These are phyloP conservation scores for Clausena lansium DNA, from an alignment of 345 rosid species.

Conservation along the genomic window DNA sequence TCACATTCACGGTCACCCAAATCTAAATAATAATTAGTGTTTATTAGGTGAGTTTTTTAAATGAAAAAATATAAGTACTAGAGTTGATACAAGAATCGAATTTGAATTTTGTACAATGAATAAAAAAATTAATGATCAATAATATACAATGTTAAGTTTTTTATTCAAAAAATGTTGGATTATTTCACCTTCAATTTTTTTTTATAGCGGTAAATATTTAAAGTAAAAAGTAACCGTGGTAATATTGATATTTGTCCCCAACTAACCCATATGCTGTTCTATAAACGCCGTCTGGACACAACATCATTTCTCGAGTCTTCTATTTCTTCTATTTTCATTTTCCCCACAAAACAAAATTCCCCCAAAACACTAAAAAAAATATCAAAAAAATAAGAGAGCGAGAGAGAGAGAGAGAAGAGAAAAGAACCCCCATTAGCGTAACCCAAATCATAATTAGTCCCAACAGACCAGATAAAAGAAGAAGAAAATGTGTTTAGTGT, in stretches of 20 bases:
- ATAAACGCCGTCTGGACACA: not conserved
- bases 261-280: not conserved
- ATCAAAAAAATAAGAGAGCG: not conserved
- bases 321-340: not conserved
- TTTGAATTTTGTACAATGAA: too few relatives aligned
- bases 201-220: too few relatives aligned
- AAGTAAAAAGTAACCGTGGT: too few relatives aligned
- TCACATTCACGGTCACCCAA: too few relatives aligned
- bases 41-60: too few relatives aligned
- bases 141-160: too few relatives aligned
- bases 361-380: not conserved
- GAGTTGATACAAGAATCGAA: too few relatives aligned
- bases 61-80: too few relatives aligned
- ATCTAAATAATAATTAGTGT: too few relatives aligned
- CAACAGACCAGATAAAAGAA: not conserved
- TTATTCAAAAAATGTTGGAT: too few relatives aligned
- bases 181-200: too few relatives aligned
- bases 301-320: not conserved
- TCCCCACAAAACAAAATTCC: not conserved
- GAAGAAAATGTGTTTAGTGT: constrained; percentile 51
- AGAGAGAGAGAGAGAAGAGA: not conserved
- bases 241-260: not conserved
- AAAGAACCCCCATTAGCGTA: not conserved
- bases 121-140: too few relatives aligned
- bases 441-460: not conserved